Evolutionary conservation across 306 rosid species (phyloP), one percentile per base, ranked within the genome.

Genomic region (Lithocarpus polystachyus): DNA sequence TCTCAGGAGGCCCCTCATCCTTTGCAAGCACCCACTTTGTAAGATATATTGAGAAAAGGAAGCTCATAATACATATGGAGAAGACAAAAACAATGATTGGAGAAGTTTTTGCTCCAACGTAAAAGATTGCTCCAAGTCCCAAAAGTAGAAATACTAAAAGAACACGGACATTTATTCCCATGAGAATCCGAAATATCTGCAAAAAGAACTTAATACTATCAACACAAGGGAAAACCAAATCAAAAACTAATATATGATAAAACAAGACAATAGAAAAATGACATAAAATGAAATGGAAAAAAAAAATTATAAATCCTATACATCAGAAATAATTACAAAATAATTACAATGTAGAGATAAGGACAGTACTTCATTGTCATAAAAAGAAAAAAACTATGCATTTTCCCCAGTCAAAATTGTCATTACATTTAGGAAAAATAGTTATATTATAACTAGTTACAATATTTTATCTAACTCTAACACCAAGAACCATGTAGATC

Each of bases 1-100:
- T 95, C 89, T 95, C 99, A 29, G 89, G 96, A 59, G 99, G 98
- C 28, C 99, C 99, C 91, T 95, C 99, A 77, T 95, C 99, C 83
- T 95, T 95, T 1, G 98, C 87, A 11, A 95, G 99, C 68, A 95
- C 99, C 99, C 99, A 95, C 86, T 90, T 95, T 22, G 88, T 82
- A 75, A 92, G 96, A 83, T 92, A 87, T 71, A 92, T 71, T 0
- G 99, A 75, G 69, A 91, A 85, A 79, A 92, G 87, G 89, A 95
- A 95, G 92, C 98, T 93, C 86, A 91, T 77, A 68, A 95, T 91
- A 82, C 99, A 95, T 81, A 93, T 72, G 35, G 98, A 78, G 85
- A 95, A 88, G 87, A 95, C 99, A 79, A 95, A 93, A 33, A 95
- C 87, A 74, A 95, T 88, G 79, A 93, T 89, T 0, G 99, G 97